A percentile compares a stretch with the other conserved stretches of the same genome.
Conservation (phyloP, 148 eudicot species). For the Fagopyrum esculentum region DNA sequence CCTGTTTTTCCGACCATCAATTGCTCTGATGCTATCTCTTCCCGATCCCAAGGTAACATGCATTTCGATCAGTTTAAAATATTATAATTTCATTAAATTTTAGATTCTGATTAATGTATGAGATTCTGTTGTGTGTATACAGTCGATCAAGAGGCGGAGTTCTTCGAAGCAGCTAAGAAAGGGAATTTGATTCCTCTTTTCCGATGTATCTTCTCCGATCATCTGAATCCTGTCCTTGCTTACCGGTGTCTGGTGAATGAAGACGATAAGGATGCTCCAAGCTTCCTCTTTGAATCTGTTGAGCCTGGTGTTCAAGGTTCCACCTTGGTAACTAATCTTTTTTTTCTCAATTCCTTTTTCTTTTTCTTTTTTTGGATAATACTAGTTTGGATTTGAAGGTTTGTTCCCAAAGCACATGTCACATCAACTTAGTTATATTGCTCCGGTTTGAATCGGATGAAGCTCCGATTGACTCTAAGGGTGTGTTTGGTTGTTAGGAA, state of each 20-base stretch:
- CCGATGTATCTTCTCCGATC: conserved; percentile 75
- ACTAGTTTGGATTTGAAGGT: too few species aligned
- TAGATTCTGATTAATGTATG: not conserved
- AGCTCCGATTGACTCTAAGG: too few species aligned
- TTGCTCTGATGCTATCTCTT: conserved; percentile 27
- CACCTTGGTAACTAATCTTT: conserved; percentile 41
- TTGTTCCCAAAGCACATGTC: too few species aligned
- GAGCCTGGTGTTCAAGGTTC: conserved; percentile 65
- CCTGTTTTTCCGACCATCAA: conserved; percentile 23
- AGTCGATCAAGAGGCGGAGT: conserved; percentile 24
- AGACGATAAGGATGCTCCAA: conserved; percentile 90
- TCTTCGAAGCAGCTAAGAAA: conserved; percentile 64
- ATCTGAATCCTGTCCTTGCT: conserved; percentile 90
- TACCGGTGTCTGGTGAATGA: conserved; percentile 91
- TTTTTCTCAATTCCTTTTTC: too few species aligned
- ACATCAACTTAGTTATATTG: too few species aligned
- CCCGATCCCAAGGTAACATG: conserved; percentile 28
- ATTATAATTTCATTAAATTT: not conserved
- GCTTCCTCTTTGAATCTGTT: conserved; percentile 89
- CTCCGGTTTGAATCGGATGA: not conserved
- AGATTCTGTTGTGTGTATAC: not conserved
- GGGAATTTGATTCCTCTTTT: conserved; percentile 85
- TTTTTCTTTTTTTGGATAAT: too few species aligned
- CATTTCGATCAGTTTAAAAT: not conserved
- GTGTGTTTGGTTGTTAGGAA: too few species aligned